Evolutionary conservation across 352 stramenopile genomes (phyloP).

Genomic region (Phytophthora litchii): DNA sequence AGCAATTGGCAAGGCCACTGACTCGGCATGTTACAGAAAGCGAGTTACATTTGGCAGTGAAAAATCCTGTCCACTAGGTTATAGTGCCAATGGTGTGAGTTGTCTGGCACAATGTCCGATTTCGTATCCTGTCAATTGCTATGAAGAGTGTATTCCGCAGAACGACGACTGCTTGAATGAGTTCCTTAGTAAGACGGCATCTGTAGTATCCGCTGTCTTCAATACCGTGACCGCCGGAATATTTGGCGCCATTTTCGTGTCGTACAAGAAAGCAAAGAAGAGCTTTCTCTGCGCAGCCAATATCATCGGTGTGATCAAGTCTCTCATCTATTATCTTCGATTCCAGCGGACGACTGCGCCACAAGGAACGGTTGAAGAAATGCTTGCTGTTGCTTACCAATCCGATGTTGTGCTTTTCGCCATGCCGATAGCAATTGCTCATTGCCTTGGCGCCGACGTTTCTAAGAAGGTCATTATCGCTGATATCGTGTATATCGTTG

Average conservation of each 20-base stretch:
- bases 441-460: slow-evolving; percentile 30
- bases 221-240: slow-evolving; percentile 47
- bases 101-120: slow-evolving; percentile 54
- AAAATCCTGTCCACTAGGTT: slow-evolving; percentile 31
- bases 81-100: slow-evolving; percentile 21
- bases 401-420: slow-evolving; percentile 32
- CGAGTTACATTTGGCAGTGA: slow-evolving; percentile 14
- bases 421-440: slow-evolving; percentile 32
- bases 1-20: slow-evolving; percentile 22
- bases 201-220: slow-evolving; percentile 42
- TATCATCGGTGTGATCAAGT: slow-evolving; percentile 33
- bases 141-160: slow-evolving; percentile 62
- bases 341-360: slow-evolving; percentile 22
- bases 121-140: slow-evolving; percentile 65
- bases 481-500: slow-evolving; percentile 21
- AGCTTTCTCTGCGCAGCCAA: slow-evolving; percentile 37
- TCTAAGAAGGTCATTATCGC: slow-evolving; percentile 10
- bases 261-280: slow-evolving; percentile 36
- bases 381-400: slow-evolving; percentile 37
- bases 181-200: slow-evolving; percentile 41
- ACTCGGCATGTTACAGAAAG: slow-evolving; percentile 42
- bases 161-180: slow-evolving; percentile 44
- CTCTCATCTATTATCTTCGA: slow-evolving; percentile 34
- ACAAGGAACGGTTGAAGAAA: slow-evolving; percentile 27
- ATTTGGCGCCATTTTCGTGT: slow-evolving; percentile 36